phyloP scores from a whole-genome alignment of 805 yeast genomes.

The Metschnikowia matae region DNA sequence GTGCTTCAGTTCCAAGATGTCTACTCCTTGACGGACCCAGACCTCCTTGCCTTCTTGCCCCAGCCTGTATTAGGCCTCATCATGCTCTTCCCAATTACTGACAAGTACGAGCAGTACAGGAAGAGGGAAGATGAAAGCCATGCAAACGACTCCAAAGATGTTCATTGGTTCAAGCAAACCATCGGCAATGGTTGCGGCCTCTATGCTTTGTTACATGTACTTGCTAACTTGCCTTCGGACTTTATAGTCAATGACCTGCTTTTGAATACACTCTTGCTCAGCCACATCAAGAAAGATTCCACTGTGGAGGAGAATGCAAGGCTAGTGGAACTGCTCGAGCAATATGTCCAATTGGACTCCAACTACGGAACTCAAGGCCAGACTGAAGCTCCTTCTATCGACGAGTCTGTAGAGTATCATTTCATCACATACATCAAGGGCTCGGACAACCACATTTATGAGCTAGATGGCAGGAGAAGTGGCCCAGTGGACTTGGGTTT shows the following conservation, averaged over 20 bases:
- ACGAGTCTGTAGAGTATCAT: constrained; percentile 55
- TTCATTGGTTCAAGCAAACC: constrained; percentile 82
- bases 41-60: constrained; percentile 74
- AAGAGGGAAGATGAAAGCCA: constrained; percentile 33
- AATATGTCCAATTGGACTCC: constrained; percentile 36
- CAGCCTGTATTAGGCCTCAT: constrained; percentile 74
- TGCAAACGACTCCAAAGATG: constrained; percentile 28
- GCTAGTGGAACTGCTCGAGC: constrained; percentile 46
- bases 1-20: constrained; percentile 70
- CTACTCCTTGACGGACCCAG: constrained; percentile 79
- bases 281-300: constrained; percentile 16
- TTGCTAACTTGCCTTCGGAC: constrained; percentile 45
- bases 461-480: constrained; percentile 81
- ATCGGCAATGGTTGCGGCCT: constrained; percentile 90
- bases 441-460: constrained; percentile 59
- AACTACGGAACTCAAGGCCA: constrained; percentile 53
- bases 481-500: constrained; percentile 69
- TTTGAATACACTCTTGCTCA: constrained; percentile 23
- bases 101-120: constrained; percentile 52
- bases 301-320: constrained; percentile 35
- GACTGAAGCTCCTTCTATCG: constrained; percentile 63
- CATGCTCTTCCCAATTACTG: constrained; percentile 78
- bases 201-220: constrained; percentile 72
- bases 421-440: constrained; percentile 69
- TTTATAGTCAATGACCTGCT: constrained; percentile 39